Evolutionary conservation across 805 yeast genomes (phyloP).

Genomic region (Blastobotrys peoriensis): DNA sequence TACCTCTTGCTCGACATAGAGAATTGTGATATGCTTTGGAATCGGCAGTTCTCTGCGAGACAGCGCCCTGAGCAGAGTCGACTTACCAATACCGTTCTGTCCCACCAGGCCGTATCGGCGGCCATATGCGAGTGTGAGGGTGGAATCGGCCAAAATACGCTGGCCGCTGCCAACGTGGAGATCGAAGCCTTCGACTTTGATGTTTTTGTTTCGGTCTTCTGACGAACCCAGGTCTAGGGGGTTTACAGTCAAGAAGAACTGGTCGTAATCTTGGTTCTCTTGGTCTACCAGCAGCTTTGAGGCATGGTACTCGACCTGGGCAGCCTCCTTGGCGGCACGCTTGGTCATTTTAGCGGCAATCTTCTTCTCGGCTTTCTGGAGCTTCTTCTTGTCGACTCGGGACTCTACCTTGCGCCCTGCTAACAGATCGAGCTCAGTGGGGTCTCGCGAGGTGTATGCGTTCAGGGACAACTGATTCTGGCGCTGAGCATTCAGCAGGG

Average conservation of each 20-base stretch:
- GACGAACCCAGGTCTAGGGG: slow-evolving; percentile 73
- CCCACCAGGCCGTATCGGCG: slow-evolving; percentile 97
- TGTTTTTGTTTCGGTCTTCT: slow-evolving; percentile 89
- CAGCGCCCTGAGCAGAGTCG: slow-evolving; percentile 84
- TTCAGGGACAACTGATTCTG: slow-evolving; percentile 61
- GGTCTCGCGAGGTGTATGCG: slow-evolving; percentile 75
- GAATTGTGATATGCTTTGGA: slow-evolving; percentile 91
- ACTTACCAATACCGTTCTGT: slow-evolving; percentile 99
- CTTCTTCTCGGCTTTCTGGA: slow-evolving; percentile 95
- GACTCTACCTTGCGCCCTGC: slow-evolving; percentile 89
- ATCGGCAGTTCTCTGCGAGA: slow-evolving; percentile 90
- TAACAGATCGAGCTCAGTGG: slow-evolving; percentile 75
- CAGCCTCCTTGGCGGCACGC: slow-evolving; percentile 45
- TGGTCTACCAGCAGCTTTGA: slow-evolving; percentile 72
- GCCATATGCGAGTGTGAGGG: slow-evolving; percentile 82
- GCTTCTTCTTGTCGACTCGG: slow-evolving; percentile 91
- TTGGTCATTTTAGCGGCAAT: slow-evolving; percentile 96
- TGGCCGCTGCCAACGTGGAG: slow-evolving; percentile 93
- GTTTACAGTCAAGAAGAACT: slow-evolving; percentile 89
- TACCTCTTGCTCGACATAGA: slow-evolving; percentile 97
- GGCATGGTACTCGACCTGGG: slow-evolving; percentile 49
- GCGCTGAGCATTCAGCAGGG: slow-evolving; percentile 68
- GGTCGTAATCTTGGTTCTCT: slow-evolving; percentile 73
- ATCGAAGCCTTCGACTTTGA: slow-evolving; percentile 88
- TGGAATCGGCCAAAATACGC: slow-evolving; percentile 83